Evolutionary conservation across 306 rosid genomes (phyloP).

Genomic region (Comarum palustre): DNA sequence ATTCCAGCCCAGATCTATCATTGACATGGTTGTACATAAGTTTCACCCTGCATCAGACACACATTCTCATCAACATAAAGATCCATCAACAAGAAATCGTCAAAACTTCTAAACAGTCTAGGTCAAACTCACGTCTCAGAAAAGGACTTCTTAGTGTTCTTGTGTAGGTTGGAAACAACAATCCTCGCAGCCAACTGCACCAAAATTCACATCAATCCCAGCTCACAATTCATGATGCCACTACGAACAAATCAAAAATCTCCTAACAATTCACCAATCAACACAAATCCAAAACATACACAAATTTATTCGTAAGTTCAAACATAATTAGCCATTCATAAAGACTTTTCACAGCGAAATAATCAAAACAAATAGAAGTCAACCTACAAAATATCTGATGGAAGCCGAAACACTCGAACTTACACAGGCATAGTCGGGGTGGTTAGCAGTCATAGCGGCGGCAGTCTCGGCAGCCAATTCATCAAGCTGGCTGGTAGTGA

Average conservation of each 20-base stretch:
- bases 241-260: neutral
- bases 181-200: conserved; percentile 82
- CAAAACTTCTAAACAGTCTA: neutral
- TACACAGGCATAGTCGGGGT: conserved; percentile 88
- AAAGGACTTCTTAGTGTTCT: conserved; percentile 62
- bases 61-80: conserved; percentile 5
- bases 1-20: conserved; percentile 64
- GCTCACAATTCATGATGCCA: neutral
- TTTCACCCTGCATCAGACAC: conserved; percentile 41
- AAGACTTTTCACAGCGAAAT: too few species aligned
- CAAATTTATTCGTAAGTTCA: too few species aligned
- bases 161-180: conserved; percentile 73
- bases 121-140: conserved; percentile 65
- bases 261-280: neutral
- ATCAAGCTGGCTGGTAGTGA: conserved; percentile 91
- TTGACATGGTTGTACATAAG: conserved; percentile 59
- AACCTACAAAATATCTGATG: too few species aligned
- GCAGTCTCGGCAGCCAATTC: conserved; percentile 97
- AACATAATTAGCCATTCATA: too few species aligned
- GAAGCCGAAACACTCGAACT: too few species aligned
- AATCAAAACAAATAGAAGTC: neutral
- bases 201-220: neutral
- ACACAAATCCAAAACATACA: neutral
- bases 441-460: conserved; percentile 86
- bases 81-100: neutral